Evolutionary conservation across 148 eudicot species (phyloP), one percentile per base, ranked within the genome.

Genomic region (Cornus suecica): DNA sequence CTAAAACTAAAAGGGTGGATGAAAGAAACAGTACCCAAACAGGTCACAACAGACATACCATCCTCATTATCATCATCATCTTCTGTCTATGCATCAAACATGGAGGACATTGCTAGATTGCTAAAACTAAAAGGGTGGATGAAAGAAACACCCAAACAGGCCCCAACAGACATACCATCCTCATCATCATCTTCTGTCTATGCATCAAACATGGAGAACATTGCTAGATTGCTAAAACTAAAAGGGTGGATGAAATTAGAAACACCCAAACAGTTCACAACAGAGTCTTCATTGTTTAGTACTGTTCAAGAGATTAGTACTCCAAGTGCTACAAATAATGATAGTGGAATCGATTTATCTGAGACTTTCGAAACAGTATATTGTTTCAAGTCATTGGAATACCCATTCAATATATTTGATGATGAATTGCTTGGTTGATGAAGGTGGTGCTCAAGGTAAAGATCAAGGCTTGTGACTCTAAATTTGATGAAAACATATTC

Each of bases 91-190:
- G 83, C 84, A 11, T 86, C 86, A 28, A 88, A 74, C 67, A 72
- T 84, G n/a, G 89, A 86, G 23, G 86, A 88, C 73, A 88, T 88
- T 5, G 87, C 91, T 2, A 80, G 74, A 66, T 70, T 88, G 82
- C n/a, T n/a, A n/a, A n/a, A n/a, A n/a, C 91, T 88, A 0, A 75
- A 86, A 74, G 73, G 32, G 1, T 88, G 87, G 87, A 76, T 65
- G 66, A 74, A 81, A 69, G 80, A 69, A 13, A 22, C 83, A 10
- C 75, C 84, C 24, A 68, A 68, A 14, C 31, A n/a, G 8, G 24
- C 45, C 10, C 54, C 60, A 74, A 41, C 62, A 58, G 62, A 69
- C n/a, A n/a, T n/a, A n/a, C n/a, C n/a, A n/a, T n/a, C n/a, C n/a
- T n/a, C n/a, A n/a, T n/a, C n/a, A n/a, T n/a, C n/a, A n/a, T n/a